Percentiles rank a stretch among this genome's conserved stretches.
Evolutionary conservation across 345 rosid genomes (phyloP).

Genomic region (Geranium rotundifolium): DNA sequence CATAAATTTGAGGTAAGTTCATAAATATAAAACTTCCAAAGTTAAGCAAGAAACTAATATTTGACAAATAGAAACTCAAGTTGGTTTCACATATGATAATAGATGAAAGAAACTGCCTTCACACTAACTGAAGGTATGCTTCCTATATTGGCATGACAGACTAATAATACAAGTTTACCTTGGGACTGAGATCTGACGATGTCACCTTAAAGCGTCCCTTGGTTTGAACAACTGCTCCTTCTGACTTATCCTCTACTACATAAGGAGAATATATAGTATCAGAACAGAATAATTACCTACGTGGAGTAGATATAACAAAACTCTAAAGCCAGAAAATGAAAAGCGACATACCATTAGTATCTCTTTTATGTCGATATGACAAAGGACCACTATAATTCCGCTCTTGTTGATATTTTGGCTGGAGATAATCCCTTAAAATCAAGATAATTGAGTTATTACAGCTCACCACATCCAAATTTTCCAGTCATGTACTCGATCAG

Average conservation of each 20-base stretch:
- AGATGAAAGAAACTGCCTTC: not conserved
- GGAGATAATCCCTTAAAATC: constrained; percentile 50
- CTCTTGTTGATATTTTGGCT: constrained; percentile 45
- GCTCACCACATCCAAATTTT: constrained; percentile 1
- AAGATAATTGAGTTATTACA: constrained; percentile 13
- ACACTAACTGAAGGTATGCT: not conserved
- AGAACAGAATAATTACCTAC: constrained; percentile 4
- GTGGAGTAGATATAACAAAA: constrained; percentile 5
- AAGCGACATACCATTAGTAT: constrained; percentile 37
- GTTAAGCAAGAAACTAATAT: not conserved
- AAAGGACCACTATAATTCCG: constrained; percentile 71
- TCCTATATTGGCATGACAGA: constrained; percentile 5
- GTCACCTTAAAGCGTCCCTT: constrained; percentile 93
- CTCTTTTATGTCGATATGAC: constrained; percentile 51
- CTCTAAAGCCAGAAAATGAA: constrained; percentile 9
- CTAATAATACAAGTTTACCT: constrained; percentile 39
- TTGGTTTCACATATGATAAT: not conserved
- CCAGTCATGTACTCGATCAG: too few species aligned
- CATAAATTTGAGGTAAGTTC: not conserved
- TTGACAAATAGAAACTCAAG: too few species aligned
- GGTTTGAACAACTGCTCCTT: constrained; percentile 66
- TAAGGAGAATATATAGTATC: not conserved
- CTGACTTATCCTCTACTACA: constrained; percentile 64
- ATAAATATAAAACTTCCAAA: not conserved
- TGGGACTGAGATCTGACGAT: constrained; percentile 69